A percentile compares a stretch with the other conserved stretches of the same genome.
Evolutionary conservation across 179 eudicot species (phyloP).

Genomic region (Heliamphora pulchella): DNA sequence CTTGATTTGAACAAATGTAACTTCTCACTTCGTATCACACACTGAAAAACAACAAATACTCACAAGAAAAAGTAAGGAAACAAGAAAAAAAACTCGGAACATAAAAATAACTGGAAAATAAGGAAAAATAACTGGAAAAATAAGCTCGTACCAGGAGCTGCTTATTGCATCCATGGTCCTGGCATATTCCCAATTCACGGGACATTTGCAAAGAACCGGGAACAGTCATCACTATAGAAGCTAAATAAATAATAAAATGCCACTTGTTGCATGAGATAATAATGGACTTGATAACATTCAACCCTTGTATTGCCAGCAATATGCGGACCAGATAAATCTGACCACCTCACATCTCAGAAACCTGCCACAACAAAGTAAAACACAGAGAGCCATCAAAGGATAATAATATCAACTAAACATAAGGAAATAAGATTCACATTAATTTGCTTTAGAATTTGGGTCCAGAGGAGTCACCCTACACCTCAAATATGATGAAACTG

Average conservation of each 20-base stretch:
- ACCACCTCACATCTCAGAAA: neutral
- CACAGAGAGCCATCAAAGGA: neutral
- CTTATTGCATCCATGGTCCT: constrained; percentile 32
- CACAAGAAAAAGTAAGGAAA: constrained; percentile 1
- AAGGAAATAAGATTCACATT: neutral
- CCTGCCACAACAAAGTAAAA: constrained; percentile 11
- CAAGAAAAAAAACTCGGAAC: neutral
- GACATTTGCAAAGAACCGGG: constrained; percentile 59
- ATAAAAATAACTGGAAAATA: neutral
- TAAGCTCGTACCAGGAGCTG: constrained; percentile 33
- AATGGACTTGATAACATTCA: constrained; percentile 2
- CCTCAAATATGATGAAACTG: too few species aligned
- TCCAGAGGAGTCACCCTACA: too few species aligned
- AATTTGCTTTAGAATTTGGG: too few species aligned
- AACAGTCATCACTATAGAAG: constrained; percentile 39
- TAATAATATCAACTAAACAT: neutral
- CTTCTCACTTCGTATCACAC: constrained; percentile 29
- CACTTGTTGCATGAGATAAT: constrained; percentile 10
- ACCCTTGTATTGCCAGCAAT: constrained; percentile 6
- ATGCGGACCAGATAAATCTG: constrained; percentile 6
- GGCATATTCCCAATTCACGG: constrained; percentile 49
- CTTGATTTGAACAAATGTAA: constrained; percentile 26
- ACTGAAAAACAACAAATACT: constrained; percentile 34
- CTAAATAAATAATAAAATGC: constrained; percentile 3
- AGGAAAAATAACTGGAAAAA: neutral